A percentile compares a stretch with the other conserved stretches of the same genome.
Evolutionary conservation across 1,139 yeast species (phyloP).

Genomic region (Debaryomyces coudertii): DNA sequence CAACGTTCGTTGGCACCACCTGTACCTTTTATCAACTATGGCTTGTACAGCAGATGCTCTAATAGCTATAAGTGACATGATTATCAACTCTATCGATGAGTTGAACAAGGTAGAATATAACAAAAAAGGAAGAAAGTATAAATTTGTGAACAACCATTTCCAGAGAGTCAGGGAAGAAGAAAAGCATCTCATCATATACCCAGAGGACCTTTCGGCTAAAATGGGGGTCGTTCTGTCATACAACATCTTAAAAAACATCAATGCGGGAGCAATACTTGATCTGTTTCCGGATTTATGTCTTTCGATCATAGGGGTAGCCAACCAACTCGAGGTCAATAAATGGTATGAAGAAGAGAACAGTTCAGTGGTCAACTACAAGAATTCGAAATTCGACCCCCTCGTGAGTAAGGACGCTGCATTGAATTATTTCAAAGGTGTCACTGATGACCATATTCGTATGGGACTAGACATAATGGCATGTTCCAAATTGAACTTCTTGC

Average conservation of each 20-base stretch:
- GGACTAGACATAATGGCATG: slow-evolving; percentile 51
- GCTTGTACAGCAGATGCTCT: slow-evolving; percentile 31
- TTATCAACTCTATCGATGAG: slow-evolving; percentile 30
- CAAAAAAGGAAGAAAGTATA: slow-evolving; percentile 55
- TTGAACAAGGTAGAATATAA: slow-evolving; percentile 46
- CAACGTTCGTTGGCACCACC: background rate
- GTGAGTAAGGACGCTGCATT: slow-evolving; percentile 32
- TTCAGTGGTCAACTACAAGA: slow-evolving; percentile 42
- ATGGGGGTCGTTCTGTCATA: slow-evolving; percentile 49
- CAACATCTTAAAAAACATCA: slow-evolving; percentile 41
- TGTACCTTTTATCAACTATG: slow-evolving; percentile 10
- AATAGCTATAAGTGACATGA: slow-evolving; percentile 29
- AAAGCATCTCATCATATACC: slow-evolving; percentile 51
- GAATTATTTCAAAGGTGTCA: slow-evolving; percentile 28
- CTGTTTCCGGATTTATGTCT: slow-evolving; percentile 48
- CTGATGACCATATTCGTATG: slow-evolving; percentile 37
- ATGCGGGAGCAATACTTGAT: slow-evolving; percentile 37
- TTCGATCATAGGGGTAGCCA: slow-evolving; percentile 54
- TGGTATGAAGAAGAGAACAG: slow-evolving; percentile 56
- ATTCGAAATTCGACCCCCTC: slow-evolving; percentile 35
- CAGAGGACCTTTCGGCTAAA: slow-evolving; percentile 36
- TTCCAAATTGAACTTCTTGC: slow-evolving; percentile 55
- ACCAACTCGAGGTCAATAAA: slow-evolving; percentile 48
- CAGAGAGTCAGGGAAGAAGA: slow-evolving; percentile 55
- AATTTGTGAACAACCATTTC: slow-evolving; percentile 52